phyloP scores from a whole-genome alignment of 768 basidiomycete genomes.

The Boletus sensibilis region DNA sequence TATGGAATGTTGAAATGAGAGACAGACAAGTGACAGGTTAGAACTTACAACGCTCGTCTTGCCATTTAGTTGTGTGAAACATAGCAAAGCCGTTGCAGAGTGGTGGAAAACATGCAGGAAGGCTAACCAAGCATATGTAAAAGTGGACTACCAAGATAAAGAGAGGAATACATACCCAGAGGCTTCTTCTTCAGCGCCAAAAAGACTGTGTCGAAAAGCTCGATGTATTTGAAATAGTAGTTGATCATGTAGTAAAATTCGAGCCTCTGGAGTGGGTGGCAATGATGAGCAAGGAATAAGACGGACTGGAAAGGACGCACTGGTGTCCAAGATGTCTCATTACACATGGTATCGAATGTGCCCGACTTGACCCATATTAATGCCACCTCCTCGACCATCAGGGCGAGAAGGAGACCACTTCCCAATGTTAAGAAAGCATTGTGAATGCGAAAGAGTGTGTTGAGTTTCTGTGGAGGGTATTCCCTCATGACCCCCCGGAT shows the following conservation, averaged over 20 bases:
- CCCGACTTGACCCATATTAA: slow-evolving; percentile 76
- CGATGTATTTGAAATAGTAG: slow-evolving; percentile 98
- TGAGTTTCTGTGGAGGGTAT: slow-evolving; percentile 70
- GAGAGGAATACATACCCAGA: slow-evolving; percentile 57
- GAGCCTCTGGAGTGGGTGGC: slow-evolving; percentile 54
- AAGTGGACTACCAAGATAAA: not conserved
- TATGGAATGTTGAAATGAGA: slow-evolving; percentile 1
- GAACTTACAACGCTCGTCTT: slow-evolving; percentile 84
- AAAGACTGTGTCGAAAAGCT: slow-evolving; percentile 96
- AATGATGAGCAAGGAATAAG: slow-evolving; percentile 1
- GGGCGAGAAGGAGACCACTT: slow-evolving; percentile 76
- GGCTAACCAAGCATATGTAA: slow-evolving; percentile 44
- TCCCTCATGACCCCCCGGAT: slow-evolving; percentile 82
- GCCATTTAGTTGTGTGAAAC: slow-evolving; percentile 93
- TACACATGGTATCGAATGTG: slow-evolving; percentile 76
- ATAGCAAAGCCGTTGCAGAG: slow-evolving; percentile 93
- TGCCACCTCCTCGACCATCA: slow-evolving; percentile 89
- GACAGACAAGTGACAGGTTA: not conserved
- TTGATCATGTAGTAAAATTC: slow-evolving; percentile 99
- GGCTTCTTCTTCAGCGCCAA: slow-evolving; percentile 98
- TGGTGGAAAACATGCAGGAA: slow-evolving; percentile 99
- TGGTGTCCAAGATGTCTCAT: slow-evolving; percentile 76
- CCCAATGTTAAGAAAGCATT: slow-evolving; percentile 86
- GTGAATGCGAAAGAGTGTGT: slow-evolving; percentile 82
- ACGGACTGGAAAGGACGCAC: slow-evolving; percentile 46